phyloP scores from a whole-genome alignment of 208 protist species.

The Lotmaria passim region DNA sequence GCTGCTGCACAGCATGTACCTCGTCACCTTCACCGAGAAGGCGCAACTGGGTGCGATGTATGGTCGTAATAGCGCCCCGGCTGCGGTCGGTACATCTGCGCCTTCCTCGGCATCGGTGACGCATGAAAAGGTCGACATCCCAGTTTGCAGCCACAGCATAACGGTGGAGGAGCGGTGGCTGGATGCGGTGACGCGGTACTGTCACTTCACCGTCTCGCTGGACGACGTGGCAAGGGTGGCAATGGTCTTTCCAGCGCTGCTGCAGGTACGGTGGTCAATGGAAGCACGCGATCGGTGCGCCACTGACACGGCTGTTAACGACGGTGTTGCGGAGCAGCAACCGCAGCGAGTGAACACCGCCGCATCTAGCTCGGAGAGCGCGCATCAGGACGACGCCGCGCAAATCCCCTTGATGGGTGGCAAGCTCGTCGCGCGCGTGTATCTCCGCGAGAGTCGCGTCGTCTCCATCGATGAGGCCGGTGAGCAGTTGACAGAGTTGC shows the following conservation, averaged over 20 bases:
- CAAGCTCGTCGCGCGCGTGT: conserved; percentile 36
- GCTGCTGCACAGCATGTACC: conserved; percentile 65
- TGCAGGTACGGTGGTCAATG: conserved; percentile 48
- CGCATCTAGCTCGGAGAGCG: neutral
- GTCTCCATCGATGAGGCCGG: conserved; percentile 46
- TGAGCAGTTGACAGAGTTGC: conserved; percentile 11
- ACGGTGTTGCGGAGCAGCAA: neutral
- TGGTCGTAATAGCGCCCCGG: neutral
- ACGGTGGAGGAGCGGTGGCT: conserved; percentile 61
- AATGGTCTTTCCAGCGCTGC: conserved; percentile 53
- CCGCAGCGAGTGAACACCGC: neutral
- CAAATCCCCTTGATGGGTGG: neutral
- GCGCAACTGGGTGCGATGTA: conserved; percentile 63
- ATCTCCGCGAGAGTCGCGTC: conserved; percentile 33
- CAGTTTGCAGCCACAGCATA: conserved; percentile 19
- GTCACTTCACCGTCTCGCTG: conserved; percentile 47
- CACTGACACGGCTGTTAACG: neutral
- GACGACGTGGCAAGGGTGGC: conserved; percentile 72
- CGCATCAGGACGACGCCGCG: neutral
- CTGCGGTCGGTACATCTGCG: too few species aligned
- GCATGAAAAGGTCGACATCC: neutral
- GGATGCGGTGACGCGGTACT: conserved; percentile 63
- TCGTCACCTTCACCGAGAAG: conserved; percentile 73
- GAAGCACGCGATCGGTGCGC: neutral
- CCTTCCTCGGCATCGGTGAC: neutral